Evolutionary conservation across 345 rosid species (phyloP).

Genomic region (Arabis alpina): DNA sequence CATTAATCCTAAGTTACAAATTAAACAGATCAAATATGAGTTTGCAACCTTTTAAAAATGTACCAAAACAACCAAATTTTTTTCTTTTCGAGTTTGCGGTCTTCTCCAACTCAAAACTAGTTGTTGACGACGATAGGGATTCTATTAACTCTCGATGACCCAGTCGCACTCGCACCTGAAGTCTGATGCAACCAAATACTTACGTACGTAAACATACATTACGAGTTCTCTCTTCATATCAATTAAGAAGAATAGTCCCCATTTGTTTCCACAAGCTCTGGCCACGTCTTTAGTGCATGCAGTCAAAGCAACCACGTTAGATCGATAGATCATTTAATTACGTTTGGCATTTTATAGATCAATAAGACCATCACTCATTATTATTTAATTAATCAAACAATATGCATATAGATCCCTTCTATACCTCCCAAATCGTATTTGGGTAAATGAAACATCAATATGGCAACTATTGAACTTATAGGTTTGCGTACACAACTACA

Average conservation of each 20-base stretch:
- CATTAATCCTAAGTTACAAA: no score
- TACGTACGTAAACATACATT: no score
- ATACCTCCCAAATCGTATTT: not conserved
- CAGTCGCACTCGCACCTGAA: constrained; percentile 35
- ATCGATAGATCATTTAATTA: not conserved
- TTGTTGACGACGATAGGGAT: constrained; percentile 15
- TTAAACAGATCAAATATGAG: no score
- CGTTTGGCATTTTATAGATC: not conserved
- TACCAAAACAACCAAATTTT: no score
- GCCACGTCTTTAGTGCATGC: constrained; percentile 40
- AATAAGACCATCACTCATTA: not conserved
- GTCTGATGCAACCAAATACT: constrained; percentile 6
- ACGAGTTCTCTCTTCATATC: no score
- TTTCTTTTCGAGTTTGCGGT: no score
- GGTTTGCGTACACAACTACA: no score
- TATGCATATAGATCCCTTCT: not conserved
- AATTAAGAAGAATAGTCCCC: not conserved
- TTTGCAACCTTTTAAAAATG: no score
- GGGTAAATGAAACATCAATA: no score
- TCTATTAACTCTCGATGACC: constrained; percentile 37
- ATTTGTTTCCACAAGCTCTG: constrained; percentile 38
- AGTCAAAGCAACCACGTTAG: not conserved
- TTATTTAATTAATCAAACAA: not conserved
- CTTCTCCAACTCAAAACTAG: no score
- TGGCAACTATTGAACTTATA: no score